phyloP scores from a whole-genome alignment of 176 grass and related monocot genomes.

The Triticum urartu region DNA sequence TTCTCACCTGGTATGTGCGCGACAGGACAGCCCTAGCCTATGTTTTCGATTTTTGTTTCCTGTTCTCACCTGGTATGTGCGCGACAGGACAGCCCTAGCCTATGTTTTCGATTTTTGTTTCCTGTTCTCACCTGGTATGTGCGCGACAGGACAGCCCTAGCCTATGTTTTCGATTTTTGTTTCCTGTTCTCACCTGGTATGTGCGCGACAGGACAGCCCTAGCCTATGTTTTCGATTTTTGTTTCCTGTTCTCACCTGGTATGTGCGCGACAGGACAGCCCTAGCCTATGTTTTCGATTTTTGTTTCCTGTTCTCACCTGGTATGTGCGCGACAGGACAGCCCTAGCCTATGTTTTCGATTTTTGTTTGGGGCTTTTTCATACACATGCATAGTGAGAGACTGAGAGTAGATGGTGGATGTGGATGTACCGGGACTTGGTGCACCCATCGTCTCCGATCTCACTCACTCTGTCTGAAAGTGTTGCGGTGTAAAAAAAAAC shows the following conservation, averaged over 20 bases:
- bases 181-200: background rate
- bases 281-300: background rate
- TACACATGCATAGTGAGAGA: background rate
- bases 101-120: background rate
- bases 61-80: background rate
- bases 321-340: background rate
- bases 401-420: background rate
- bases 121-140: background rate
- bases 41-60: background rate
- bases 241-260: background rate
- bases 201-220: background rate
- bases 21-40: background rate
- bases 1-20: background rate
- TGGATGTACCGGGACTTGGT: background rate
- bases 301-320: background rate
- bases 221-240: background rate
- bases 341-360: background rate
- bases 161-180: background rate
- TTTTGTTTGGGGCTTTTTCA: background rate
- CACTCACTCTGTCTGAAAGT: background rate
- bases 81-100: background rate
- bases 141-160: background rate
- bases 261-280: background rate
- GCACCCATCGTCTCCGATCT: background rate
- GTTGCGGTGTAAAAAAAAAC: background rate